These are phyloP conservation scores for Puccinellia tenuiflora DNA, from an alignment of 176 grass and related monocot genomes.

Conservation along the genomic window DNA sequence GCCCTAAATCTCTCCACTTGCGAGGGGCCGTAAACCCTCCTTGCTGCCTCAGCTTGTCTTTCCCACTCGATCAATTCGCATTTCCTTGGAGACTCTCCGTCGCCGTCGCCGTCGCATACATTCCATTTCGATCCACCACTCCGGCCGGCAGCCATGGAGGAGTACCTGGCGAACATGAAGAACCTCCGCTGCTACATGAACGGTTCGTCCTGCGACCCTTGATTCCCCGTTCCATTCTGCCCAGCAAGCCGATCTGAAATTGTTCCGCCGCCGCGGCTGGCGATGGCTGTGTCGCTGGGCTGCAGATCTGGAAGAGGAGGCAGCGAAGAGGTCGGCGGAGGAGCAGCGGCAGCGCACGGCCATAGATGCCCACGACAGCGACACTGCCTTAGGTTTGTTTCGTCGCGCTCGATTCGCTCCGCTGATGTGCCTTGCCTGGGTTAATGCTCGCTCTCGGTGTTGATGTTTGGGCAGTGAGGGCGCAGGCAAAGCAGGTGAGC, in stretches of 20 bases:
- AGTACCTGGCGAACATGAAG: conserved; percentile 81
- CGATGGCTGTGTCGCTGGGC: background rate
- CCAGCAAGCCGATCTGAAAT: background rate
- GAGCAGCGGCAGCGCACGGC: conserved; percentile 74
- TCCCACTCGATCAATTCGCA: background rate
- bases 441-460: background rate
- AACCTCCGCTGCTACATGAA: conserved; percentile 70
- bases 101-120: background rate
- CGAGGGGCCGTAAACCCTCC: background rate
- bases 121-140: background rate
- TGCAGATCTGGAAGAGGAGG: conserved; percentile 75
- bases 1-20: no score
- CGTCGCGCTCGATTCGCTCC: background rate
- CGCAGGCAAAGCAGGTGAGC: conserved; percentile 42
- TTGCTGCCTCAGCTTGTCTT: background rate
- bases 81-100: background rate
- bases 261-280: background rate
- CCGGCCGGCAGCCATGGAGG: conserved; percentile 55
- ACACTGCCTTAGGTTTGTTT: conserved; percentile 53
- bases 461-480: conserved; percentile 41
- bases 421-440: background rate
- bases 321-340: conserved; percentile 69
- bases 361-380: conserved; percentile 47
- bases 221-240: background rate
- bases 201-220: conserved; percentile 32